Conservation (phyloP, 2,329 filamentous ascomycete species). For the Teratosphaeria zuluensis region DNA sequence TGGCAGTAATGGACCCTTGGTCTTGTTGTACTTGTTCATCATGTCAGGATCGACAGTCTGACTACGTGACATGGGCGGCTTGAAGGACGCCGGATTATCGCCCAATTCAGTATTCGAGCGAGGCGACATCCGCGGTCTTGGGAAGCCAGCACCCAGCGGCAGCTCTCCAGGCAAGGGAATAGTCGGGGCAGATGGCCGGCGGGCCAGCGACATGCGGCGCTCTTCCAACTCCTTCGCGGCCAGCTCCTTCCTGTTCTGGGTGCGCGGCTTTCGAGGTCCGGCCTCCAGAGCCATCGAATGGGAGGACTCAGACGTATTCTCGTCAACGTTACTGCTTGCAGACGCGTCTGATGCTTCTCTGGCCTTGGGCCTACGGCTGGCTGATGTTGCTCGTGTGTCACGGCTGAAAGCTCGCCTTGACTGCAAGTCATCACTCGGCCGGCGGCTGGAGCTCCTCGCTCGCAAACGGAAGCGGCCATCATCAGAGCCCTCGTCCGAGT, state of each 20-base stretch:
- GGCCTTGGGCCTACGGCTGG: constrained; percentile 10
- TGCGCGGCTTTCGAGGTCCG: constrained; percentile 2
- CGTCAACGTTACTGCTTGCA: constrained; percentile 1
- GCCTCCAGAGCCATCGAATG: constrained; percentile 3
- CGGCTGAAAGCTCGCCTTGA: constrained; percentile 22
- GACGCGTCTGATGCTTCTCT: constrained; percentile 3
- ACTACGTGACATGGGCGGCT: constrained; percentile 43
- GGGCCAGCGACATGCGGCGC: constrained; percentile 71
- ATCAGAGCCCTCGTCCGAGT: constrained; percentile 38
- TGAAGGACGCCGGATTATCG: constrained; percentile 34
- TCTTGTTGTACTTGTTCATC: constrained; percentile 28
- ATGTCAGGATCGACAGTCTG: constrained; percentile 55
- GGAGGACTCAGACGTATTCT: constrained; percentile 8
- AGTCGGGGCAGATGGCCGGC: constrained; percentile 66
- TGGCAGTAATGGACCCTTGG: constrained; percentile 38
- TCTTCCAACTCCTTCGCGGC: constrained; percentile 77
- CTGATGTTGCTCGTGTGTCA: constrained; percentile 12
- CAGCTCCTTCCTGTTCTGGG: constrained; percentile 33
- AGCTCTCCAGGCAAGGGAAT: constrained; percentile 63
- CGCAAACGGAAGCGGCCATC: constrained; percentile 38
- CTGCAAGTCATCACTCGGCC: constrained; percentile 24
- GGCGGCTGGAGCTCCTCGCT: constrained; percentile 41
- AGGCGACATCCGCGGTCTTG: constrained; percentile 29
- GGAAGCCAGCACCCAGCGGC: constrained; percentile 20
- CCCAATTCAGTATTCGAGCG: constrained; percentile 31